These are phyloP conservation scores for Ophiostoma sp. DNA, from an alignment of 2,329 filamentous ascomycete genomes.

Conservation along the genomic window DNA sequence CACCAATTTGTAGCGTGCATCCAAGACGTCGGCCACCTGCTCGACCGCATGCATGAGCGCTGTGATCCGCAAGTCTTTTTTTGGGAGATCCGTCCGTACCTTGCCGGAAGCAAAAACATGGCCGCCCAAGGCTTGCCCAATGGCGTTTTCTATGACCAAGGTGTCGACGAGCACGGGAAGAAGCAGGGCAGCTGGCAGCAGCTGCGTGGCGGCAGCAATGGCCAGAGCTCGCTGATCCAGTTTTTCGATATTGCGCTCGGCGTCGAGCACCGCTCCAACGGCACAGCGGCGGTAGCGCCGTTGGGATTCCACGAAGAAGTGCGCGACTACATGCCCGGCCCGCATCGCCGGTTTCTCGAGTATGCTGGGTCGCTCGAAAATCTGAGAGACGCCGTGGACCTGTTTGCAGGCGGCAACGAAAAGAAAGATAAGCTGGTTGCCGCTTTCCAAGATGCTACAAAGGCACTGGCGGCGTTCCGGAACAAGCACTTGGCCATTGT, in stretches of 20 bases:
- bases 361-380: neutral
- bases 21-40: constrained; percentile 59
- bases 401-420: neutral
- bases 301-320: constrained; percentile 61
- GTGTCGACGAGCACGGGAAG: constrained; percentile 40
- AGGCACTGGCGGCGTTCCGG: constrained; percentile 62
- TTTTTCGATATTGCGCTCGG: constrained; percentile 93
- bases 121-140: constrained; percentile 64
- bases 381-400: neutral
- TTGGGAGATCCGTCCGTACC: constrained; percentile 77
- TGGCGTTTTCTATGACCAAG: constrained; percentile 76
- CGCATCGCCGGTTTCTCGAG: constrained; percentile 67
- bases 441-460: constrained; percentile 66
- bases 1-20: constrained; percentile 61
- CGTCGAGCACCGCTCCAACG: constrained; percentile 61
- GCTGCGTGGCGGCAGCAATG: constrained; percentile 85
- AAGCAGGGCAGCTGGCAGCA: constrained; percentile 64
- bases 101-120: constrained; percentile 94
- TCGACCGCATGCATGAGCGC: constrained; percentile 82
- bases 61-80: constrained; percentile 88
- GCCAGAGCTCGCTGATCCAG: constrained; percentile 91
- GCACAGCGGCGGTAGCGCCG: constrained; percentile 32
- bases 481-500: constrained; percentile 96
- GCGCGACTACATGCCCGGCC: constrained; percentile 93
- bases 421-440: constrained; percentile 31